phyloP scores from a whole-genome alignment of 169 alveolate genomes.

The Cyclospora cayetanensis region DNA sequence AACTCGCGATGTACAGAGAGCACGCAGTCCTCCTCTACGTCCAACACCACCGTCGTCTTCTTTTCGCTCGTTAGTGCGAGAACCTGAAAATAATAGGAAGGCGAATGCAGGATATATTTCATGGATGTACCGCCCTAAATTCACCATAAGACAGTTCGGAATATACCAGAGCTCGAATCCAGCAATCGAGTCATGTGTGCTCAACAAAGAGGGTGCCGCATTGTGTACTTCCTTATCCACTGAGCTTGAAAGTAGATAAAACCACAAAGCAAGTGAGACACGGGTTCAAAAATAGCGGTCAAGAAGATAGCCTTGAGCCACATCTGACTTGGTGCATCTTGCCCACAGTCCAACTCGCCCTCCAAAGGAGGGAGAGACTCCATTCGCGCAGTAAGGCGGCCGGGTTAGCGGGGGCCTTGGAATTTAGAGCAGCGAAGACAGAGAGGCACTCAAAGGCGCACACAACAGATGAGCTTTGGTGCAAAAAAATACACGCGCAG shows the following conservation, averaged over 20 bases:
- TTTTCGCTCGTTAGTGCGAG: neutral
- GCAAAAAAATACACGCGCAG: neutral
- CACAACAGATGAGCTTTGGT: neutral
- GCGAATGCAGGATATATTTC: neutral
- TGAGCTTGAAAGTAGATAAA: neutral
- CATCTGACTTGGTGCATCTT: neutral
- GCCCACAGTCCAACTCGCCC: neutral
- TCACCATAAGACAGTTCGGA: too few relatives aligned
- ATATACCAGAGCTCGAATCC: too few relatives aligned
- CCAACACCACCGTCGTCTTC: neutral
- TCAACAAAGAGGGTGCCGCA: too few relatives aligned
- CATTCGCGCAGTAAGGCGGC: neutral
- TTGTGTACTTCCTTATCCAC: too few relatives aligned
- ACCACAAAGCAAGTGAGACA: neutral
- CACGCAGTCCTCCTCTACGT: neutral
- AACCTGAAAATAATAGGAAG: neutral
- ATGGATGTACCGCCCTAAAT: neutral
- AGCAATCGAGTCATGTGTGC: too few relatives aligned
- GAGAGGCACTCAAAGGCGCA: neutral
- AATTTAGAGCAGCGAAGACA: neutral
- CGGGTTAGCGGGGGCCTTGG: neutral
- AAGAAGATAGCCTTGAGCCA: neutral
- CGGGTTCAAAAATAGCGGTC: neutral
- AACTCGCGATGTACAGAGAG: conserved; percentile 78
- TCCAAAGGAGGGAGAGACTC: neutral